Evolutionary conservation across 2,329 filamentous ascomycete genomes (phyloP), one percentile per base, ranked within the genome.

Genomic region (Neophaeococcomyces aloes): DNA sequence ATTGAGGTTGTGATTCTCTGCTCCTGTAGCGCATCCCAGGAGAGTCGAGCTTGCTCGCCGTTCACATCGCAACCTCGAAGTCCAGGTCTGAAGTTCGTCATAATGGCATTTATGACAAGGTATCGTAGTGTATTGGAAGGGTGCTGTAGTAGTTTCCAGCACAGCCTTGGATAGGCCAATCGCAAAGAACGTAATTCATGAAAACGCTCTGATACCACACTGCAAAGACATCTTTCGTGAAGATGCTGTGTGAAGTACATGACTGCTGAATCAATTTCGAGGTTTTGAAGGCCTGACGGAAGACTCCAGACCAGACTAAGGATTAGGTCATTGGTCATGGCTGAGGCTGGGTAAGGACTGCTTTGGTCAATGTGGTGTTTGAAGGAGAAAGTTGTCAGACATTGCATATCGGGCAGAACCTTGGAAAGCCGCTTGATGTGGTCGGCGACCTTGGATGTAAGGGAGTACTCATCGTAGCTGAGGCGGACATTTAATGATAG

Each of bases 371-470:
- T 11, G 8, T 15, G n/a, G 17, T 40, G 37, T n/a, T 40, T 18
- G 37, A 40, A 40, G n/a, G 37, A 40, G 37, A 40, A 30, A 3
- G 37, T 30, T 17, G 13, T 40, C 25, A 40, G 29, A 11, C 15
- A 21, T 21, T 7, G 27, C 37, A 40, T 30, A 7, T 10, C 7
- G 4, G 21, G 37, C 6, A 40, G 37, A n/a, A 30, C 4, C 23
- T 11, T 4, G 4, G 21, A 11, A 7, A 40, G 37, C 3, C 23
- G 13, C 5, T 40, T n/a, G n/a, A 36, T 18, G 14, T 23, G 13
- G n/a, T 18, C 18, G 18, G 14, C 11, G 18, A 23, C n/a, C n/a
- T 36, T 18, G 14, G 5, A 13, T 7, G 13, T 18, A 7, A 15
- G 14, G 10, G 14, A 13, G 18, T 13, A 18, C 7, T 13, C 18